Base-by-base conservation (phyloP, 208 protist genomes). In the Trypanosomatidae sp. region DNA sequence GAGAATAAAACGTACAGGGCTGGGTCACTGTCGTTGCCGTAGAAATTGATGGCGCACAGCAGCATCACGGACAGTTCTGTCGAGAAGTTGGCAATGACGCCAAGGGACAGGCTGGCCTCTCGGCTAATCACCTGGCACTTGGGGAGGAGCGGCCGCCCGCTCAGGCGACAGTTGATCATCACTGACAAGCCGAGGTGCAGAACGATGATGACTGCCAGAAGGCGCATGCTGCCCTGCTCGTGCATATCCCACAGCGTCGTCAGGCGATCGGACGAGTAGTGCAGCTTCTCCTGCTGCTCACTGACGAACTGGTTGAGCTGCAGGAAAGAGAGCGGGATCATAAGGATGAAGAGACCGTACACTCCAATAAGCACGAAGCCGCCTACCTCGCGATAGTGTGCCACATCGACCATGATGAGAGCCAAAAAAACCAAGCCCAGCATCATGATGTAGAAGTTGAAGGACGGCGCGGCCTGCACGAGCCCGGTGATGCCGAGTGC, bases 171-270 rank as follows among this genome's bases (percentile, higher is more conserved):
- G 71, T 86, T 86, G 46, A 97, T 64, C 49, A 97, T 53, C 22
- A 94, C 82, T 17, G 88, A 84, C 41, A 91, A 73, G 44, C 92
- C 91, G 12, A 94, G 65, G 70, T 87, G 79, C 19, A 82, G 60
- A 0, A 87, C 81, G 15, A 79, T 74, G 12, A 83, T 69, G 58
- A 94, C 73, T 19, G 85, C 83, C 25, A 93, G 69, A 19, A 93
- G 79, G 2, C 83, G 86, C 22, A 83, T 62, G n/a, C 85, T 84
- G 25, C 87, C 87, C 59, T 87, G 79, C 69, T 86, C 81, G 64
- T 90, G 84, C 67, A 90, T 84, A 65, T 90, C 85, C 85, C 82
- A 92, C 62, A 84, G 76, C 15, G 85, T 49, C 0, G 84, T 53
- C 9, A 80, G 12, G 46, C 64, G 62, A 44, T 76, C 65, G 7